Evolutionary conservation across 192 early-diverging fungal genomes (phyloP), one percentile per base, ranked within the genome.

Genomic region (Gigaspora rosea): DNA sequence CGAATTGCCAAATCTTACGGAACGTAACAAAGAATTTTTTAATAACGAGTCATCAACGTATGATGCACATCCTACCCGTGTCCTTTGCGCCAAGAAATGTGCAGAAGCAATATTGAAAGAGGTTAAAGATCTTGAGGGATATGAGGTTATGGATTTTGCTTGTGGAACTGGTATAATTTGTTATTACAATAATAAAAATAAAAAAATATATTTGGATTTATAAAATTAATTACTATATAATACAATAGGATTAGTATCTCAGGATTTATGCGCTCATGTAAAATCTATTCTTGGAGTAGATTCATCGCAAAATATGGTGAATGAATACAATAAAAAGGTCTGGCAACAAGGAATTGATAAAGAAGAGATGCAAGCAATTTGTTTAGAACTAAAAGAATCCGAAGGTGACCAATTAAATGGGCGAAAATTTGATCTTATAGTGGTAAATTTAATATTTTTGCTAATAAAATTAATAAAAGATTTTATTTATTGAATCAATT

Each of bases 281-380:
- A 61, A 76, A 20, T 66, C 61, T 3, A 76, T 76, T 22, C 15
- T 76, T 46, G 75, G 75, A 11, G 61, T 76, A 9, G 75, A 76
- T 54, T 13, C 20, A 52, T 13, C 75, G 6, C 48, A 76, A 67
- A 18, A 18, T 13, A 76, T 76, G 75, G 63, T 51, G 1, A 49
- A 76, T 66, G 49, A 51, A 41, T 76, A 67, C 41, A 76, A 76
- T 76, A 54, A 67, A 56, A 76, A 76, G 50, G 18, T 8, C 0
- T 76, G 63, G 75, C 64, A 66, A 52, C 75, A 76, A 67, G 75
- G 64, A 52, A 61, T 76, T 13, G 32, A 33, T 16, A n/a, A 51
- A 67, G 36, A 52, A 50, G 75, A 76, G n/a, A 76, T 76, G 75
- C 22, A 76, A 46, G 75, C 75, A 20, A 56, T 76, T 54, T 76